Evolutionary conservation across 345 rosid genomes (phyloP).

Genomic region (Populus euphratica): DNA sequence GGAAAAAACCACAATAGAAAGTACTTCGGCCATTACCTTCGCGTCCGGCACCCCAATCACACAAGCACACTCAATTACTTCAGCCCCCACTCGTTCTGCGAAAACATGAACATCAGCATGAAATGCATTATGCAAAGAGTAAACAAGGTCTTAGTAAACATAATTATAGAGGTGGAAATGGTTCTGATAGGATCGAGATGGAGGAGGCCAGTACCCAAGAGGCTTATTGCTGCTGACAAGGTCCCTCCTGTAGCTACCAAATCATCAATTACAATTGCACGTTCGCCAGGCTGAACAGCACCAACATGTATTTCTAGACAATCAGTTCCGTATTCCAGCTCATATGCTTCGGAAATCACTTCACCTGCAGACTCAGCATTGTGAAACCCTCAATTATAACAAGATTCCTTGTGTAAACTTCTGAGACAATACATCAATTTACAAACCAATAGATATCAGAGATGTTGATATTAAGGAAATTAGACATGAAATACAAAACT

Average conservation of each 20-base stretch:
- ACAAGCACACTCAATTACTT: constrained; percentile 70
- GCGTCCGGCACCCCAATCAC: constrained; percentile 75
- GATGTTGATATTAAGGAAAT: background rate
- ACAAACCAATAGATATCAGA: background rate
- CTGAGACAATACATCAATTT: background rate
- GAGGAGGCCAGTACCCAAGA: constrained; percentile 45
- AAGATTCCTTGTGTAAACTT: too few relatives aligned
- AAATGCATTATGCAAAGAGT: background rate
- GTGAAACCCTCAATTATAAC: background rate
- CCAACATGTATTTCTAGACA: constrained; percentile 79
- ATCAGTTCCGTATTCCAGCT: constrained; percentile 85
- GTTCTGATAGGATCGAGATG: background rate
- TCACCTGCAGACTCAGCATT: constrained; percentile 40
- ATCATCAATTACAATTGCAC: constrained; percentile 69
- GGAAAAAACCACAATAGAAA: background rate
- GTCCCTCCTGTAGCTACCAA: constrained; percentile 91
- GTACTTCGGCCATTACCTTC: constrained; percentile 38
- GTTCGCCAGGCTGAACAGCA: constrained; percentile 66
- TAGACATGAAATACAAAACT: background rate
- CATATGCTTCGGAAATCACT: constrained; percentile 65
- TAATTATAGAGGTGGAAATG: background rate
- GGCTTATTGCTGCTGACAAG: constrained; percentile 71
- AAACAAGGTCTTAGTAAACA: background rate
- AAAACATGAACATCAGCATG: background rate
- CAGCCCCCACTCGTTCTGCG: constrained; percentile 60